Conservation (phyloP, 768 basidiomycete genomes). For the Hortiboletus flavorubellus region DNA sequence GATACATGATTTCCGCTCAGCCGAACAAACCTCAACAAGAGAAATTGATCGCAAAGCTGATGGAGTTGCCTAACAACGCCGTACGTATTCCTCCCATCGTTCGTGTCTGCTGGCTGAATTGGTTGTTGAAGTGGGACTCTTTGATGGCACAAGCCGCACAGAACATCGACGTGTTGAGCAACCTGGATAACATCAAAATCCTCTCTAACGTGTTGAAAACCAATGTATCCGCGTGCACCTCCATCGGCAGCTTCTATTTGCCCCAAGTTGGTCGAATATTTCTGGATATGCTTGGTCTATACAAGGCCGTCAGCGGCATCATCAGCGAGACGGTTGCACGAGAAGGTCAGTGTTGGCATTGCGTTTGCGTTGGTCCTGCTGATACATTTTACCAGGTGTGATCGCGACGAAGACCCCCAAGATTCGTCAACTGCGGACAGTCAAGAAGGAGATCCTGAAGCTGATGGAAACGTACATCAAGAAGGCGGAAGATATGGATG, state of each 20-base stretch:
- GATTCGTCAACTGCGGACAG: conserved; percentile 88
- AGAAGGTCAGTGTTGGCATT: conserved; percentile 53
- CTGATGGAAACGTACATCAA: conserved; percentile 97
- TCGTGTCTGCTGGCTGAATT: not conserved
- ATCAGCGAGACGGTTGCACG: conserved; percentile 90
- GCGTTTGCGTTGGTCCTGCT: not conserved
- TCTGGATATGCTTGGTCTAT: conserved; percentile 96
- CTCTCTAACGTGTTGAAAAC: conserved; percentile 96
- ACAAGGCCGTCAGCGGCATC: conserved; percentile 95
- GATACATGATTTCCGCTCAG: conserved; percentile 99
- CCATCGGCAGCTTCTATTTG: conserved; percentile 94
- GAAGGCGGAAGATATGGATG: conserved; percentile 94
- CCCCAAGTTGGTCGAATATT: conserved; percentile 97
- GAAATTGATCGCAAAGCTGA: conserved; percentile 88
- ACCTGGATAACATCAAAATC: conserved; percentile 93
- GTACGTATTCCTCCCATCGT: conserved; percentile 43
- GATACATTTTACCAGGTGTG: conserved; percentile 48
- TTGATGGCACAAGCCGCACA: conserved; percentile 94
- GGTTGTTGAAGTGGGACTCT: conserved; percentile 78
- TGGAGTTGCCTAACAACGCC: conserved; percentile 97
- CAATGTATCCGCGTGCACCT: conserved; percentile 95
- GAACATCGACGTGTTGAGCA: conserved; percentile 88
- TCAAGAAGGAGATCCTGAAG: conserved; percentile 98
- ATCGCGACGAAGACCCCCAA: conserved; percentile 97
- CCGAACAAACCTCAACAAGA: conserved; percentile 98